These are phyloP conservation scores for Heliocybe sulcata DNA, from an alignment of 1,284 basidiomycete genomes.

Conservation along the genomic window DNA sequence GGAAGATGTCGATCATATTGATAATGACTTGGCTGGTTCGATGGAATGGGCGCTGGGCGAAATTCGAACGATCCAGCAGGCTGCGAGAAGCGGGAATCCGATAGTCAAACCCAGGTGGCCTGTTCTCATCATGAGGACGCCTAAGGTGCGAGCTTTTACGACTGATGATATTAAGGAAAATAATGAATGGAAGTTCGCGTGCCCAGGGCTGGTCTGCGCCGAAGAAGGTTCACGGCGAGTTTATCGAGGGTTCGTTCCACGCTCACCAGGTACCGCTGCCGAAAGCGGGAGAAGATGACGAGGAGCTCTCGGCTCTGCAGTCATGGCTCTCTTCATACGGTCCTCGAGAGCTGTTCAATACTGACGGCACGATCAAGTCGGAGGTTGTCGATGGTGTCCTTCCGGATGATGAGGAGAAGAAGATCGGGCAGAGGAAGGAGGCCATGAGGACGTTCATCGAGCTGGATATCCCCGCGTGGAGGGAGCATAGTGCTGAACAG, in stretches of 20 bases:
- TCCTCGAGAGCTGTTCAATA: conserved; percentile 54
- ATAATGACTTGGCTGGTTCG: conserved; percentile 68
- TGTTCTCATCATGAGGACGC: conserved; percentile 75
- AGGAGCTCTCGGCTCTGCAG: conserved; percentile 58
- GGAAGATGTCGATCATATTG: conserved; percentile 59
- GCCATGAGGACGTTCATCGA: conserved; percentile 57
- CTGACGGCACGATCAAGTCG: conserved; percentile 36
- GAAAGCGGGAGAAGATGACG: conserved; percentile 50
- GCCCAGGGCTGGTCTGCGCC: conserved; percentile 59
- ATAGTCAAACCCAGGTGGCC: conserved; percentile 85
- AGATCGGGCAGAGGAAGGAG: conserved; percentile 61
- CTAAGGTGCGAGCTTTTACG: conserved; percentile 34
- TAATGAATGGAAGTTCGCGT: conserved; percentile 7
- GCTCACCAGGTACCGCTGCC: conserved; percentile 82
- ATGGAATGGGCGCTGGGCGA: conserved; percentile 79
- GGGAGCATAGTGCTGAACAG: conserved; percentile 40
- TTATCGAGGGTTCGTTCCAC: conserved; percentile 72
- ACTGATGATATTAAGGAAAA: background rate
- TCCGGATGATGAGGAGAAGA: conserved; percentile 44
- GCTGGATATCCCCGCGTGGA: conserved; percentile 65
- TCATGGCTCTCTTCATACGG: conserved; percentile 67
- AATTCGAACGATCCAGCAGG: conserved; percentile 72
- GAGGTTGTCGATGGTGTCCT: conserved; percentile 49
- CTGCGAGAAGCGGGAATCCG: conserved; percentile 68
- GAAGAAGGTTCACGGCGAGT: conserved; percentile 54